Conservation (phyloP, 768 basidiomycete genomes). For the Termitomyces sp. region DNA sequence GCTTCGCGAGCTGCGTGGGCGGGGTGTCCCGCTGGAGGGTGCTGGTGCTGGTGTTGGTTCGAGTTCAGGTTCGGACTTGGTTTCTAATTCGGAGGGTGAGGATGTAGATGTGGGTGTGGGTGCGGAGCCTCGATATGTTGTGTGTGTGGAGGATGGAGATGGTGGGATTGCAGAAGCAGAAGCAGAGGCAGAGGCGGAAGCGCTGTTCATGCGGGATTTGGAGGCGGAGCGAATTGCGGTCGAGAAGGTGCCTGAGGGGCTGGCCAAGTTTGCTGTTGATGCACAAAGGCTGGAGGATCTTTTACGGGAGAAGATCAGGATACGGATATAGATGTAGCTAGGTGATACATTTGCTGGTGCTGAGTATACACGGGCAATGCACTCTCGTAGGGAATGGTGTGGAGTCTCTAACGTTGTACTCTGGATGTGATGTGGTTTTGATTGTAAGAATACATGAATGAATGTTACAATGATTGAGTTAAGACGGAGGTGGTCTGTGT, state of each 20-base stretch:
- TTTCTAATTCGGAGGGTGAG: too few relatives aligned
- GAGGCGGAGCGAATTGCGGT: constrained; percentile 22
- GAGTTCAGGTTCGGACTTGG: neutral
- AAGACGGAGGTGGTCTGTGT: too few relatives aligned
- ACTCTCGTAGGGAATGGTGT: too few relatives aligned
- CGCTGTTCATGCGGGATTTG: constrained; percentile 19
- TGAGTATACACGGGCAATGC: too few relatives aligned
- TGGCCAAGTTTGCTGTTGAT: constrained; percentile 29
- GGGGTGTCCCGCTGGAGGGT: neutral
- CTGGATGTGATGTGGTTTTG: too few relatives aligned
- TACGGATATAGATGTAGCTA: neutral
- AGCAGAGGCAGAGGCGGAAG: neutral
- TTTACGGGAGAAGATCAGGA: constrained; percentile 12
- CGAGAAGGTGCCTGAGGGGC: constrained; percentile 31
- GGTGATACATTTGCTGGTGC: too few relatives aligned
- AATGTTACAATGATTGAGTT: too few relatives aligned
- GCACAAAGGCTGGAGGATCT: constrained; percentile 23
- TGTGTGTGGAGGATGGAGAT: neutral
- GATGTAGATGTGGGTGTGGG: neutral
- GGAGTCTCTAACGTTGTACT: too few relatives aligned
- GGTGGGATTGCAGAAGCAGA: neutral
- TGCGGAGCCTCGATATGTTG: neutral
- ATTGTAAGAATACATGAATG: too few relatives aligned
- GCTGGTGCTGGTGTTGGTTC: too few relatives aligned
- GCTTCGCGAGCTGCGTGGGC: constrained; percentile 20